A percentile compares a stretch with the other conserved stretches of the same genome.
Conservation (phyloP, 495 filamentous ascomycete species). For the Halenospora varia region DNA sequence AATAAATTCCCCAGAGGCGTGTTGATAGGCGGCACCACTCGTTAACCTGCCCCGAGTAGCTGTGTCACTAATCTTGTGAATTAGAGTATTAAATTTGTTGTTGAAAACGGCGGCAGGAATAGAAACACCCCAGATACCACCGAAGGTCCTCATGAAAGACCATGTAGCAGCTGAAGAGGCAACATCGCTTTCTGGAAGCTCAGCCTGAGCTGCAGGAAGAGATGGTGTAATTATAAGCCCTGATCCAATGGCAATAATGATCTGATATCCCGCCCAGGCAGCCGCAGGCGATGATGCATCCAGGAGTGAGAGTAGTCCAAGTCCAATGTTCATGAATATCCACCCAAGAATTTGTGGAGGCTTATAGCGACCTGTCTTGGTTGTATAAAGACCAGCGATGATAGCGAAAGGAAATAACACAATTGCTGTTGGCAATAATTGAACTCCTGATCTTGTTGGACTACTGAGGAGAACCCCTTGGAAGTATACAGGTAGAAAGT, state of each 20-base stretch:
- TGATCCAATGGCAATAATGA: constrained; percentile 51
- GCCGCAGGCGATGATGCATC: constrained; percentile 40
- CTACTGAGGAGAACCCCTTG: constrained; percentile 58
- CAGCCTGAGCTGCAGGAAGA: background rate
- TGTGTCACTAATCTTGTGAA: constrained; percentile 20
- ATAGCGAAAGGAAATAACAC: constrained; percentile 42
- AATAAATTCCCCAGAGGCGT: background rate
- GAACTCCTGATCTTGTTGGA: constrained; percentile 64
- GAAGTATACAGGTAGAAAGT: constrained; percentile 81
- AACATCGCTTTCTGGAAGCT: constrained; percentile 20
- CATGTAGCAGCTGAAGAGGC: constrained; percentile 40
- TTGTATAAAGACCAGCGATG: constrained; percentile 45
- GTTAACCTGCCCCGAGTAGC: background rate
- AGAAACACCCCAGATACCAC: constrained; percentile 44
- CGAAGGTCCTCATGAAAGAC: constrained; percentile 43
- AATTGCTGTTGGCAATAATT: constrained; percentile 50
- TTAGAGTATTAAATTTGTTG: constrained; percentile 26
- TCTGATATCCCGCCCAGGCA: constrained; percentile 59
- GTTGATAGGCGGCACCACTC: background rate
- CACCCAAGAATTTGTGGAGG: constrained; percentile 51
- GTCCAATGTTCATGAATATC: constrained; percentile 50
- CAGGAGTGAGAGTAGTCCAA: constrained; percentile 58
- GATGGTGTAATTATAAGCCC: constrained; percentile 31
- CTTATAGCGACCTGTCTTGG: constrained; percentile 58
- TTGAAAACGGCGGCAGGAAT: constrained; percentile 49